Base-by-base conservation (phyloP, 805 yeast genomes). In the Teunomyces pallodes region DNA sequence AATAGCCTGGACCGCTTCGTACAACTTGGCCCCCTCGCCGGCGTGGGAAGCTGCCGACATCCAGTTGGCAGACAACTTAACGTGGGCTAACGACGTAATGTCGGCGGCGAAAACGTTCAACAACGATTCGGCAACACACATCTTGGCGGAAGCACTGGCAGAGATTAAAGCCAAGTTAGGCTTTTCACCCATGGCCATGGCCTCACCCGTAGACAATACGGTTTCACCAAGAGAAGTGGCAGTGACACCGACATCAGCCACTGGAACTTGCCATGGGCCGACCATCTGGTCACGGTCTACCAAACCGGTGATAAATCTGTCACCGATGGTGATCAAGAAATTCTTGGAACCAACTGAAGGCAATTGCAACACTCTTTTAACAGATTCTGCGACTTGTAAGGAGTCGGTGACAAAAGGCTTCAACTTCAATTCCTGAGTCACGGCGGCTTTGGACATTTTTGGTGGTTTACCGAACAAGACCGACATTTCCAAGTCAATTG, bases 201-300 rank as follows among this genome's bases (percentile, higher is more conserved):
- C 96, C 74, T 94, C 99, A 76, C 99, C 99, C n/a, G 95, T 85
- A 3, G 71, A 55, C 52, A 84, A 67, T 45, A 86, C 65, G 5
- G 77, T 75, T 45, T 83, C 86, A 62, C 97, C 97, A 45, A 90
- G 76, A 1, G 97, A 87, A 0, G 97, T 85, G 50, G 87, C 86
- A 20, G 98, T 91, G 46, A 94, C 97, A 72, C 96, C 98, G 47
- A 91, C 97, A 65, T 94, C 98, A 13, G 98, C 94, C 29, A 94
- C 98, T 43, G 99, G 99, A 8, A 87, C 94, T 76, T 94, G 99
- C 98, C 98, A 94, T 64, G 98, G 98, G 35, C 99, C 99, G 51
- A 94, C 98, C 84, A 91, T 84, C 74, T 94, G 99, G 67, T 94
- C 99, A 66, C 99, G 84, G 61, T 95, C 98, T 52, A 94, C 86